phyloP scores from a whole-genome alignment of 352 stramenopile species.

The Phytophthora vignae region DNA sequence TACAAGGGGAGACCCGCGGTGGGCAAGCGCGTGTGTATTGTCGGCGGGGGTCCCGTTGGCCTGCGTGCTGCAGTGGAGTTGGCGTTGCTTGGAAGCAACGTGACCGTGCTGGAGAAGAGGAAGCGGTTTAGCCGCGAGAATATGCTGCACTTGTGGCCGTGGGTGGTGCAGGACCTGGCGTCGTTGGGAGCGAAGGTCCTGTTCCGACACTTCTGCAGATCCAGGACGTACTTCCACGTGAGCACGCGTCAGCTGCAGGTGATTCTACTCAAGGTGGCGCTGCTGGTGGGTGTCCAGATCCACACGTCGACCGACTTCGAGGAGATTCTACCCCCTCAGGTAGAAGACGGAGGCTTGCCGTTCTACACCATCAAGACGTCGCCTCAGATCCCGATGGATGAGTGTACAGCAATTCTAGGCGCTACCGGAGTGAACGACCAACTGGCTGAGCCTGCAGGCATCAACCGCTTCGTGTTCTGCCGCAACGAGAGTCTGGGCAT shows the following conservation, averaged over 20 bases:
- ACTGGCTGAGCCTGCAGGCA: conserved; percentile 52
- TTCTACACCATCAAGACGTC: conserved; percentile 72
- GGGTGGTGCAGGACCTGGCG: too few relatives aligned
- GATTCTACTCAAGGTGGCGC: conserved; percentile 78
- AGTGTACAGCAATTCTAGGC: conserved; percentile 68
- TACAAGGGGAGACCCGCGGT: conserved; percentile 51
- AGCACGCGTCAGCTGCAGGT: conserved; percentile 82
- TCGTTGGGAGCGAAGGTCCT: conserved; percentile 76
- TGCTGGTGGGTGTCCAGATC: conserved; percentile 70
- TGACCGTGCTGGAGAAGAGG: conserved; percentile 81
- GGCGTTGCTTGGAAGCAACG: conserved; percentile 66
- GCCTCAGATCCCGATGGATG: conserved; percentile 67
- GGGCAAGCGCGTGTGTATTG: conserved; percentile 66
- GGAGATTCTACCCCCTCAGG: conserved; percentile 37
- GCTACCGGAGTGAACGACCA: conserved; percentile 69
- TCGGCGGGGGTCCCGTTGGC: conserved; percentile 75
- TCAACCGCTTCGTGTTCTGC: conserved; percentile 81
- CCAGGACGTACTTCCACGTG: conserved; percentile 80
- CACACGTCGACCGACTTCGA: conserved; percentile 62
- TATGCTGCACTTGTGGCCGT: too few relatives aligned
- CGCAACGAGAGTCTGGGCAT: conserved; percentile 76
- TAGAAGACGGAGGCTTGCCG: conserved; percentile 42
- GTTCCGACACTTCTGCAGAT: conserved; percentile 75
- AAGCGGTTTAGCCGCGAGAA: conserved; percentile 82
- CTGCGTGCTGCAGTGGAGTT: conserved; percentile 74